Evolutionary conservation across 352 stramenopile genomes (phyloP).

Genomic region (Phytophthora agathidicida): DNA sequence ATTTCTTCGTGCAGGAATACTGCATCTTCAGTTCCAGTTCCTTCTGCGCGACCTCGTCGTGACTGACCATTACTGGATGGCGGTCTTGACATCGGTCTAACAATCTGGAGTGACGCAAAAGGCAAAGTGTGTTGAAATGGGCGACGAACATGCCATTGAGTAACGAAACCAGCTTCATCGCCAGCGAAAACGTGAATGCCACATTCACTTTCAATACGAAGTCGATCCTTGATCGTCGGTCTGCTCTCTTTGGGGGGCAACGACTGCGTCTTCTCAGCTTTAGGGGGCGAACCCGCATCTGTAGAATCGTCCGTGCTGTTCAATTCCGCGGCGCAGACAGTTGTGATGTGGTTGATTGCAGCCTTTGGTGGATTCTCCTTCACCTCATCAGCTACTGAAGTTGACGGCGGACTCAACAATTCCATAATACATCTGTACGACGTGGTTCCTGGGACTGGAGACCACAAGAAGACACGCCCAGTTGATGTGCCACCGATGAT

Average conservation of each 20-base stretch:
- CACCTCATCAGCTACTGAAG: not conserved
- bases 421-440: constrained; percentile 33
- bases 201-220: constrained; percentile 25
- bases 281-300: not conserved
- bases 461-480: constrained; percentile 61
- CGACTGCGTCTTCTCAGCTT: not conserved
- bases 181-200: constrained; percentile 47
- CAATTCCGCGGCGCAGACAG: constrained; percentile 8
- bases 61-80: constrained; percentile 10
- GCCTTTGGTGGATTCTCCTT: not conserved
- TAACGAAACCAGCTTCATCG: constrained; percentile 53
- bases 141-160: constrained; percentile 40
- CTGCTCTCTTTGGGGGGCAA: constrained; percentile 23
- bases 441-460: constrained; percentile 21
- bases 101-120: constrained; percentile 5
- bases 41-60: not conserved
- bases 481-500: constrained; percentile 57
- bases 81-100: constrained; percentile 9
- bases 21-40: constrained; percentile 18
- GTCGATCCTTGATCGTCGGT: constrained; percentile 36
- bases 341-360: constrained; percentile 24
- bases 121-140: not conserved
- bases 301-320: not conserved
- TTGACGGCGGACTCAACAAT: constrained; percentile 6
- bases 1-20: constrained; percentile 67